Percentiles rank a stretch among this genome's conserved stretches.
Conservation (phyloP, 176 grass and related monocot species). For the Cymbopogon citratus region DNA sequence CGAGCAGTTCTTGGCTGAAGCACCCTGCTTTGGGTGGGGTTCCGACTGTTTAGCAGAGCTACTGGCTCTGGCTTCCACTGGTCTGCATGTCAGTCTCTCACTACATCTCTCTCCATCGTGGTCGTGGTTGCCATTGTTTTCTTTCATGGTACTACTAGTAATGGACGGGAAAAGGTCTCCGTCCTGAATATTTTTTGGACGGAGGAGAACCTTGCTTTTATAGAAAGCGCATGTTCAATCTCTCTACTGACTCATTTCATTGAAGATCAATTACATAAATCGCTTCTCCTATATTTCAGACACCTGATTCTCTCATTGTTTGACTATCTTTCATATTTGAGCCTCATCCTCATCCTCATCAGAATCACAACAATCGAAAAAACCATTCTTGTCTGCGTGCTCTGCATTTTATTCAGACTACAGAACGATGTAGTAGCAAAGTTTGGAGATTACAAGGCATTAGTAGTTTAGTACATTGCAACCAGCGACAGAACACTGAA, state of each 20-base stretch:
- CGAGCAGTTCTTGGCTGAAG: constrained; percentile 6
- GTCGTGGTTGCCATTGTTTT: neutral
- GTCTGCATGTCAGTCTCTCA: constrained; percentile 14
- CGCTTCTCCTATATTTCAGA: too few species aligned
- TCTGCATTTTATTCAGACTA: neutral
- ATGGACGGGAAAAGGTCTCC: neutral
- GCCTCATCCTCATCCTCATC: neutral
- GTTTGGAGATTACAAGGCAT: neutral
- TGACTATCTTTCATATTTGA: too few species aligned
- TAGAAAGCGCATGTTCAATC: too few species aligned
- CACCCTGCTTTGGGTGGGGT: constrained; percentile 18
- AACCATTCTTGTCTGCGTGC: neutral
- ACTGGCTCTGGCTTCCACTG: neutral
- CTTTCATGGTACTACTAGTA: neutral
- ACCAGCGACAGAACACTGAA: neutral
- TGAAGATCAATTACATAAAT: neutral
- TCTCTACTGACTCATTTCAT: neutral
- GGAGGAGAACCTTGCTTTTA: too few species aligned
- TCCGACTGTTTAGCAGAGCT: constrained; percentile 2
- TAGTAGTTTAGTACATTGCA: neutral
- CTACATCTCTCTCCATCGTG: too few species aligned
- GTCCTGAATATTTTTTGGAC: neutral
- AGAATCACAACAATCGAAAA: neutral
- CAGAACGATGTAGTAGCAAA: neutral
- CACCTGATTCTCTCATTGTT: too few species aligned